Evolutionary conservation across 805 yeast genomes (phyloP), one percentile per base, ranked within the genome.

Genomic region (Schizosaccharomyces octosporus): DNA sequence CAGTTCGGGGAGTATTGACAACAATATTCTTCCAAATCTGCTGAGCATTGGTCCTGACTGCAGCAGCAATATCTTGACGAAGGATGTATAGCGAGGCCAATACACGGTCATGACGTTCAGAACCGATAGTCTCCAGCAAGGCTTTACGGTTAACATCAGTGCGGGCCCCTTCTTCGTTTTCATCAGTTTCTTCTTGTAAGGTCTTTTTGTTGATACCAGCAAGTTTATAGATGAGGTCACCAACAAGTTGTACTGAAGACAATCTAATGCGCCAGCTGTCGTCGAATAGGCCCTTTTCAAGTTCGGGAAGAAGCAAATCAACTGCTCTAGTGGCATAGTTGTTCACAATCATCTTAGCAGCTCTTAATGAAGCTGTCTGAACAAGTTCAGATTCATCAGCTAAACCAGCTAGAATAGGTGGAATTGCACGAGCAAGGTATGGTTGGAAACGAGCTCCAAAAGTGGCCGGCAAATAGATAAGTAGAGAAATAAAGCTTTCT

Each of bases 1-100:
- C 84, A 3, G 95, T 86, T 69, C 85, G 82, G 55, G 98, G 97
- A 27, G 98, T 93, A 70, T 93, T 93, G 59, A 95, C 85, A 61
- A 93, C 97, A 69, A 93, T 76, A 0, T 95, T 87, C 73, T 89
- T 89, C 99, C 99, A 93, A 59, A 93, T 87, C 67, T 93, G 96
- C 63, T 87, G 81, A 13, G 97, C 83, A 31, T 95, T 85, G 65
- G 81, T 81, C 67, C 98, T 82, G 32, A 93, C 99, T 65, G 82
- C 77, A 66, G 87, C 87, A 48, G 93, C 80, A 48, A 82, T 80
- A 75, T 93, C 99, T 15, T 95, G 86, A 71, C 98, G 88, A 72
- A 97, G 89, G 42, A 93, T 82, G 71, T 88, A 93, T 66, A 93
- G 75, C n/a, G 89, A 76, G 0, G 97, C 80, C 66, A 93, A 75